A percentile compares a stretch with the other conserved stretches of the same genome.
Conservation (phyloP, 1,284 basidiomycete genomes). For the Neonothopanus nambi region DNA sequence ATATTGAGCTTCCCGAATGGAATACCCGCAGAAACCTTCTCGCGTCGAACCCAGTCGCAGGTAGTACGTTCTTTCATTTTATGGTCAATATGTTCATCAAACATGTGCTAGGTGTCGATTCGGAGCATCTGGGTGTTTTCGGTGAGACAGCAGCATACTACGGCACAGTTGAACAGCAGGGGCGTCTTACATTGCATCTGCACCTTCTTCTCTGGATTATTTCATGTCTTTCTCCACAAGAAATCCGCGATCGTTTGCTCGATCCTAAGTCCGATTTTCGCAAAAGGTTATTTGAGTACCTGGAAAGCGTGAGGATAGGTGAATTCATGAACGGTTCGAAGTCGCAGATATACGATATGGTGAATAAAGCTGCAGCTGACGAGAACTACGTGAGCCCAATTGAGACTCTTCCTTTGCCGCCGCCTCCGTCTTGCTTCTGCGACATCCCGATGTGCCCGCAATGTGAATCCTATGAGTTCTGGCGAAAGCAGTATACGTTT, state of each 20-base stretch:
- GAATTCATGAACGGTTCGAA: conserved; percentile 15
- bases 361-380: too few species aligned
- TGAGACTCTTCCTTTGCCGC: conserved; percentile 11
- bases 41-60: conserved; percentile 26
- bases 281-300: conserved; percentile 16
- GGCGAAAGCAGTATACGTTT: background rate
- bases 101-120: conserved; percentile 27
- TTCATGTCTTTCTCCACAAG: conserved; percentile 25
- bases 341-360: background rate
- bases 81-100: too few species aligned
- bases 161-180: conserved; percentile 37
- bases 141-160: conserved; percentile 31
- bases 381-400: conserved; percentile 11
- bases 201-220: conserved; percentile 34
- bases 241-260: conserved; percentile 24
- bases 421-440: conserved; percentile 4
- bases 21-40: conserved; percentile 10
- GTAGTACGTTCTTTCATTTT: conserved; percentile 25
- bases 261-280: conserved; percentile 20
- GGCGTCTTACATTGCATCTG: conserved; percentile 32
- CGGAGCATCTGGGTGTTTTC: conserved; percentile 23
- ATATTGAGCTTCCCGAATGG: background rate
- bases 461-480: background rate
- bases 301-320: conserved; percentile 18
- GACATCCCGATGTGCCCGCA: background rate